Evolutionary conservation across 805 yeast genomes (phyloP).

Genomic region (Barnettozyma sp.): DNA sequence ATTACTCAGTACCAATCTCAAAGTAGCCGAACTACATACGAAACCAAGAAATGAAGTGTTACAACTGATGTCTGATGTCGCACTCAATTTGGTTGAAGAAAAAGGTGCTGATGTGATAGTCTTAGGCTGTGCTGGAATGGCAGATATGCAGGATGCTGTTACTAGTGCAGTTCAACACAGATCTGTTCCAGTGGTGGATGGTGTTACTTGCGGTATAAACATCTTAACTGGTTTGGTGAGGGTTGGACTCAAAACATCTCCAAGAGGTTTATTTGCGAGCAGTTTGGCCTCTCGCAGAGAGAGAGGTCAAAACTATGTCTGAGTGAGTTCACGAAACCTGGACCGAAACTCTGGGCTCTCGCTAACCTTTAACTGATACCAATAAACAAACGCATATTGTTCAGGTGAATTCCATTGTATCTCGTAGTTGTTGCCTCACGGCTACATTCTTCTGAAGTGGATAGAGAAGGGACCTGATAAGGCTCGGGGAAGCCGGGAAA

Average conservation of each 20-base stretch:
- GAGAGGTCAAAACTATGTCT: slow-evolving; percentile 21
- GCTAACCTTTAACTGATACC: too few relatives aligned
- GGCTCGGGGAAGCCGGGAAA: too few relatives aligned
- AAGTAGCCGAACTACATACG: slow-evolving; percentile 28
- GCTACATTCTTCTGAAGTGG: too few relatives aligned
- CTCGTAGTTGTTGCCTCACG: too few relatives aligned
- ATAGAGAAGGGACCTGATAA: too few relatives aligned
- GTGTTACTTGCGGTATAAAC: slow-evolving; percentile 25
- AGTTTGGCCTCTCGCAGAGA: slow-evolving; percentile 15
- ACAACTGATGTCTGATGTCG: slow-evolving; percentile 23
- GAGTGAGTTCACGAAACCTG: too few relatives aligned
- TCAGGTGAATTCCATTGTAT: too few relatives aligned
- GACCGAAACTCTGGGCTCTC: too few relatives aligned
- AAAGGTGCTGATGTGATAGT: slow-evolving; percentile 26
- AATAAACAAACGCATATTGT: too few relatives aligned
- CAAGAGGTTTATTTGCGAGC: slow-evolving; percentile 25
- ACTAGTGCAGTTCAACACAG: slow-evolving; percentile 14
- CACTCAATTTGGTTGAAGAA: slow-evolving; percentile 23
- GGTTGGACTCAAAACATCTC: slow-evolving; percentile 25
- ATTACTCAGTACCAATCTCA: slow-evolving; percentile 26
- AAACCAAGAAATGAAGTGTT: slow-evolving; percentile 28
- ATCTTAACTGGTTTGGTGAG: slow-evolving; percentile 20
- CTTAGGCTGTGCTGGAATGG: slow-evolving; percentile 31
- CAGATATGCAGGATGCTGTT: slow-evolving; percentile 25
- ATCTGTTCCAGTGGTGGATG: slow-evolving; percentile 24